These are phyloP conservation scores for Penicillium sp. DNA, from an alignment of 2,329 filamentous ascomycete genomes.

Conservation along the genomic window DNA sequence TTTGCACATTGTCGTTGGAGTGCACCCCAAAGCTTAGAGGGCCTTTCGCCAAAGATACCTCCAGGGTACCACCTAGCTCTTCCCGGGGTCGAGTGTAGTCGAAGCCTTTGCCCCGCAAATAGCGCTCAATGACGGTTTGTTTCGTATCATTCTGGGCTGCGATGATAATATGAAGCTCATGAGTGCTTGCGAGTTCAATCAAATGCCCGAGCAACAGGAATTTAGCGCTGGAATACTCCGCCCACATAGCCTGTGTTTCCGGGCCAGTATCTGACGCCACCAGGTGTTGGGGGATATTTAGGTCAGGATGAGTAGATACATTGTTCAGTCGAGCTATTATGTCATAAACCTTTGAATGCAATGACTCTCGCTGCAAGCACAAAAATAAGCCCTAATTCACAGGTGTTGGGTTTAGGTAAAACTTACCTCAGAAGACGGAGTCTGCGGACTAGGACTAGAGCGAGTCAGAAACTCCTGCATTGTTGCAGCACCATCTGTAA, in stretches of 20 bases:
- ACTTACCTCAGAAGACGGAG: conserved; percentile 28
- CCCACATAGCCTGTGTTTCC: conserved; percentile 44
- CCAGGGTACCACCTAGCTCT: conserved; percentile 35
- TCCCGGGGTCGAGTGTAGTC: conserved; percentile 28
- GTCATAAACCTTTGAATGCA: conserved; percentile 34
- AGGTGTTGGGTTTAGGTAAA: background rate
- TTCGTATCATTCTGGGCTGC: conserved; percentile 37
- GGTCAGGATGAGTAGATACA: conserved; percentile 45
- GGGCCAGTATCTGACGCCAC: conserved; percentile 34
- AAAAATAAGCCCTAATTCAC: conserved; percentile 12
- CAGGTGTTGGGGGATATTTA: conserved; percentile 44
- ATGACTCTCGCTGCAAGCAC: conserved; percentile 21
- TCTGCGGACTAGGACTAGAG: conserved; percentile 14
- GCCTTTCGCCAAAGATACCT: conserved; percentile 39
- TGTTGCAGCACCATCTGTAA: conserved; percentile 28
- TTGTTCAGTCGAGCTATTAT: conserved; percentile 42
- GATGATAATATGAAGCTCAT: conserved; percentile 43
- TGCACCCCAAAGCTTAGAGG: conserved; percentile 39
- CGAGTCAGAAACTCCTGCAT: conserved; percentile 32
- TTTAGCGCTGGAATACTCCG: conserved; percentile 50
- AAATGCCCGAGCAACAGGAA: conserved; percentile 47
- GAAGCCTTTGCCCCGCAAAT: conserved; percentile 44
- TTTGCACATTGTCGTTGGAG: conserved; percentile 30
- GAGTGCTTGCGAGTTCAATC: conserved; percentile 34
- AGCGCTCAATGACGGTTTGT: conserved; percentile 43